Percentiles rank a stretch among this genome's conserved stretches.
Conservation (phyloP, 192 early-diverging fungal species). For the Gryganskiella cystojenkinii region DNA sequence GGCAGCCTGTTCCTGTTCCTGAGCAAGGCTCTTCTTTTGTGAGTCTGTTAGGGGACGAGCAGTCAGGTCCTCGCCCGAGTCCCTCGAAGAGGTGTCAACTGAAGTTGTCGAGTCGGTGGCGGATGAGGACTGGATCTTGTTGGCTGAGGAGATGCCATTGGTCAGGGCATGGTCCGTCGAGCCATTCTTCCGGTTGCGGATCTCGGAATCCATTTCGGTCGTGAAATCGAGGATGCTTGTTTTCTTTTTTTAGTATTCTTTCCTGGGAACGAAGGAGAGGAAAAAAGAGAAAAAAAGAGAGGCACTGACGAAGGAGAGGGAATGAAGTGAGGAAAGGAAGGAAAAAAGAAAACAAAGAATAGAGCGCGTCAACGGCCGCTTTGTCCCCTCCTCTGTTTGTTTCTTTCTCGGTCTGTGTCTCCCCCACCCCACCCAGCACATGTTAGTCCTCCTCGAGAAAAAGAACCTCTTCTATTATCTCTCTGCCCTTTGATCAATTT, state of each 20-base stretch:
- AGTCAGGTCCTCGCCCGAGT: constrained; percentile 21
- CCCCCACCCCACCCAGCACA: not conserved
- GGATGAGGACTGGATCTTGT: constrained; percentile 27
- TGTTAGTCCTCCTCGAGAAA: too few relatives aligned
- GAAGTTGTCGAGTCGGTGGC: not conserved
- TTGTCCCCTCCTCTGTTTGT: constrained; percentile 11
- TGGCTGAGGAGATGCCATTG: constrained; percentile 43
- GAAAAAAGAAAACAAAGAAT: not conserved
- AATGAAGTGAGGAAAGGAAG: not conserved
- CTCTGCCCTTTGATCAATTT: too few relatives aligned
- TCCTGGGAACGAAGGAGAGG: not conserved
- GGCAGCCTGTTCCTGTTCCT: constrained; percentile 35
- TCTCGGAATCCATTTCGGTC: constrained; percentile 44
- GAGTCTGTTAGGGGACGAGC: constrained; percentile 22
- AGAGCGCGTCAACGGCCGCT: not conserved
- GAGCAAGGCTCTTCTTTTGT: constrained; percentile 33
- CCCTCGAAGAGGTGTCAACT: not conserved
- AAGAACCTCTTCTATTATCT: too few relatives aligned
- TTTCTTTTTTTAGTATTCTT: not conserved
- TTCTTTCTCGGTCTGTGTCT: not conserved
- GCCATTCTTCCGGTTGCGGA: constrained; percentile 43
- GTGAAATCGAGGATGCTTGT: not conserved
- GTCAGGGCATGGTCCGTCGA: not conserved
- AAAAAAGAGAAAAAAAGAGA: not conserved
- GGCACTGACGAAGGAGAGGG: not conserved